phyloP scores from a whole-genome alignment of 768 basidiomycete species.

The Leccinum longicurvipes region DNA sequence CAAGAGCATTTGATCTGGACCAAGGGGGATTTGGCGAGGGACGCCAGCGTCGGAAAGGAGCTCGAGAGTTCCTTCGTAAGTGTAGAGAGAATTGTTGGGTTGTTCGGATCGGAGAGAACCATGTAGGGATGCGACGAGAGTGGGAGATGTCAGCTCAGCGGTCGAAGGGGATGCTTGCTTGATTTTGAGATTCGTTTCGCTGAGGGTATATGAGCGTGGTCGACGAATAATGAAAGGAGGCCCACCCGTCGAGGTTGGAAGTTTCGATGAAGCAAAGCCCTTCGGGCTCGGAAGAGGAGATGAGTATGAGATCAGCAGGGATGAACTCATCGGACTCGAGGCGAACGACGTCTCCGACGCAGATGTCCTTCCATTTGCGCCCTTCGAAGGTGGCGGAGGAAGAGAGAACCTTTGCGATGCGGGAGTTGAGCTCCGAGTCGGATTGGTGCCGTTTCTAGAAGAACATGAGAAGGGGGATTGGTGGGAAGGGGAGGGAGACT shows the following conservation, averaged over 20 bases:
- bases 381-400: constrained; percentile 60
- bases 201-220: constrained; percentile 26
- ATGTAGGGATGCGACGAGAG: constrained; percentile 64
- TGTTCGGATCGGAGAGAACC: constrained; percentile 93
- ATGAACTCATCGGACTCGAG: constrained; percentile 92
- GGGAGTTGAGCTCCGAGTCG: constrained; percentile 86
- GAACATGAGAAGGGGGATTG: constrained; percentile 9
- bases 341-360: constrained; percentile 90
- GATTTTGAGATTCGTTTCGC: constrained; percentile 98
- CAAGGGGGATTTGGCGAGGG: constrained; percentile 82
- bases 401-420: constrained; percentile 71
- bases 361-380: constrained; percentile 85
- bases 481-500: not conserved
- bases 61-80: constrained; percentile 83
- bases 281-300: constrained; percentile 93
- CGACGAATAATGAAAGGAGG: not conserved
- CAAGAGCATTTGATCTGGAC: constrained; percentile 91
- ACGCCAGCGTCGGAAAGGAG: constrained; percentile 52
- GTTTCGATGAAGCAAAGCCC: constrained; percentile 98
- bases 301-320: constrained; percentile 86
- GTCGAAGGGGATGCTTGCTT: constrained; percentile 92
- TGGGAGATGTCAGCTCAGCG: constrained; percentile 70
- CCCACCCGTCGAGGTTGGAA: constrained; percentile 92
- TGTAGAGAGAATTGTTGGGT: constrained; percentile 96
- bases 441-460: constrained; percentile 93